Evolutionary conservation across 805 yeast genomes (phyloP), one percentile per base, ranked within the genome.

Genomic region (Lipomyces orientalis): DNA sequence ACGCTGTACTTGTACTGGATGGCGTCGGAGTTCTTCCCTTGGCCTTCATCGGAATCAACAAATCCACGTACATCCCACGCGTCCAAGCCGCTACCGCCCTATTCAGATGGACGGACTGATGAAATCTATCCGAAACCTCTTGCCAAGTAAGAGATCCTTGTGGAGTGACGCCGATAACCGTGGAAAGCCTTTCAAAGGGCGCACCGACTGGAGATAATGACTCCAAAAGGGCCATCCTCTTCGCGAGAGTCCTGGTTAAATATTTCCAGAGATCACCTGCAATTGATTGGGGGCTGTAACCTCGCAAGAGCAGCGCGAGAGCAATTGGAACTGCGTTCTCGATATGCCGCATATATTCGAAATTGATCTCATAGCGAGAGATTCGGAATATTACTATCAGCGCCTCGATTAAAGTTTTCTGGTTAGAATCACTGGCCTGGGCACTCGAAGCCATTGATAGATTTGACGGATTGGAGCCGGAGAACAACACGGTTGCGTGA

Each of bases 161-260:
- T 2, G 49, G 49, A 39, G 49, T 39, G 1, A 39, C 49, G 3
- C 49, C 49, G 49, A 39, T 39, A 39, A 39, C 49, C 16, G 49
- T 4, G 49, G 49, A 2, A 16, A 39, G 49, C 3, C 3, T 39
- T 39, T 39, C 49, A 39, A 39, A 39, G 49, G 49, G 49, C 49
- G 49, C 49, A 39, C 12, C 49, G 3, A 39, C 3, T 4, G 49
- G 49, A 2, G 49, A 39, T 4, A 39, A 39, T 39, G 3, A 2
- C 2, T 39, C 49, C 49, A 39, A 3, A 39, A 39, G 49, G 49
- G 49, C 1, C 3, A 4, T 39, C 49, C 49, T 39, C 3, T 16
- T 39, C 49, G 49, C 49, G 49, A 39, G 49, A 39, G 49, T 39
- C 49, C 49, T 39, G 49, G 49, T 39, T 39, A 39, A 39, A 39